These are phyloP conservation scores for Sphagnurus paluster DNA, from an alignment of 1,284 basidiomycete genomes.

Conservation along the genomic window DNA sequence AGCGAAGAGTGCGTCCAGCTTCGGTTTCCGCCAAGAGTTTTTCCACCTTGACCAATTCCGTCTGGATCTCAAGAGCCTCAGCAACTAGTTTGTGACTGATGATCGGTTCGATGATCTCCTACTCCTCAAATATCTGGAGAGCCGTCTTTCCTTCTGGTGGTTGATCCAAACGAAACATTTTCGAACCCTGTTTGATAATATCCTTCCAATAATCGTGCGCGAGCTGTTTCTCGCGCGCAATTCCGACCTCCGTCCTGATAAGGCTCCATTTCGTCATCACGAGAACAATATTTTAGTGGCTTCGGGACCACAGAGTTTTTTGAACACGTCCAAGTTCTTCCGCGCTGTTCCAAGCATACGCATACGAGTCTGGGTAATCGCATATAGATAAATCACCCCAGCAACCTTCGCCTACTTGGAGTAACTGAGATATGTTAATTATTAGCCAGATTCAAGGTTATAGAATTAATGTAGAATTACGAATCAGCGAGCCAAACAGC, in stretches of 20 bases:
- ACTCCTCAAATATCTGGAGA: too few species aligned
- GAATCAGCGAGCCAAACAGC: too few species aligned
- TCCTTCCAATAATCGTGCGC: neutral
- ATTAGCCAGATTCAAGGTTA: too few species aligned
- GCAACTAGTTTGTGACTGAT: neutral
- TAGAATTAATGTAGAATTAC: too few species aligned
- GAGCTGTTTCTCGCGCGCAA: neutral
- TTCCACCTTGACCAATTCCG: neutral
- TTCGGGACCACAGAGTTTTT: neutral
- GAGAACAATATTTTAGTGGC: neutral
- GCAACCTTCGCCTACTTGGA: neutral
- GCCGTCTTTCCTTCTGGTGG: neutral
- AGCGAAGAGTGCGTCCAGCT: neutral
- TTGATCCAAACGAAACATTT: neutral
- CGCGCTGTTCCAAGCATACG: neutral
- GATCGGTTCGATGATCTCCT: neutral
- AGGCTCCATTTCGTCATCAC: neutral
- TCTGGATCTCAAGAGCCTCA: neutral
- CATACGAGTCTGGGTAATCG: neutral
- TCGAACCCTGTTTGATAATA: neutral
- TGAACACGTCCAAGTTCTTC: neutral
- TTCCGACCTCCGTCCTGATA: neutral
- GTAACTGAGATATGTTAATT: too few species aligned
- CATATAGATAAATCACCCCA: conserved; percentile 1
- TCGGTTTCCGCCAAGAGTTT: too few species aligned